Conservation (phyloP, 306 rosid species). For the Rosa lucieae region DNA sequence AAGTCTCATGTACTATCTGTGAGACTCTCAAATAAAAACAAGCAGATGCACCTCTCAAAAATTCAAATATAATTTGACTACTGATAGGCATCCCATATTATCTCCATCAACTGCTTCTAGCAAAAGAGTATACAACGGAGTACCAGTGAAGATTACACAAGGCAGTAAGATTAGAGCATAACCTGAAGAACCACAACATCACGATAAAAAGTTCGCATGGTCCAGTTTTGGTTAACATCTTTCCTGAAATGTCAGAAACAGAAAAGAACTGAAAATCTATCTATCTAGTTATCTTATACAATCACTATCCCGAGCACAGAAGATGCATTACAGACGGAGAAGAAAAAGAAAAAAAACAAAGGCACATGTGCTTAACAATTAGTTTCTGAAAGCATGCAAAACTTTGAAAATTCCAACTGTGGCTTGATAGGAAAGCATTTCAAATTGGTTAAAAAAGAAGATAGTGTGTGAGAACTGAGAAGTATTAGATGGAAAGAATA, state of each 20-base stretch:
- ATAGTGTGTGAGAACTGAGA: neutral
- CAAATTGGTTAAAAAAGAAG: neutral
- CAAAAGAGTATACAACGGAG: neutral
- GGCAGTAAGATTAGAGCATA: slow-evolving; percentile 12
- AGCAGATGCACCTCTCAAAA: neutral
- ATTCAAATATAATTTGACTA: neutral
- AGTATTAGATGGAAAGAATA: neutral
- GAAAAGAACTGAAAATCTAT: slow-evolving; percentile 10
- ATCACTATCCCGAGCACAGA: slow-evolving; percentile 11
- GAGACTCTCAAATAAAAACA: neutral
- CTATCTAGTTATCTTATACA: neutral
- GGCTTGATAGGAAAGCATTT: slow-evolving; percentile 11
- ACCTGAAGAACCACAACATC: slow-evolving; percentile 88
- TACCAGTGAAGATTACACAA: slow-evolving; percentile 10
- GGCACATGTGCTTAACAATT: neutral
- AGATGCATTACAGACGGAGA: neutral
- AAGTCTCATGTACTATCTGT: neutral
- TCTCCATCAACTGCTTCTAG: neutral
- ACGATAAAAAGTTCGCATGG: slow-evolving; percentile 74
- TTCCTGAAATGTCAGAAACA: slow-evolving; percentile 59
- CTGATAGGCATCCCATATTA: neutral
- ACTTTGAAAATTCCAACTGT: slow-evolving; percentile 4
- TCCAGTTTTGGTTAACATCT: slow-evolving; percentile 58
- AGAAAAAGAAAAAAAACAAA: neutral
- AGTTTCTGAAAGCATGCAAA: neutral